These are phyloP conservation scores for Talaromyces atroroseus DNA, from an alignment of 2,329 filamentous ascomycete species.

Conservation along the genomic window DNA sequence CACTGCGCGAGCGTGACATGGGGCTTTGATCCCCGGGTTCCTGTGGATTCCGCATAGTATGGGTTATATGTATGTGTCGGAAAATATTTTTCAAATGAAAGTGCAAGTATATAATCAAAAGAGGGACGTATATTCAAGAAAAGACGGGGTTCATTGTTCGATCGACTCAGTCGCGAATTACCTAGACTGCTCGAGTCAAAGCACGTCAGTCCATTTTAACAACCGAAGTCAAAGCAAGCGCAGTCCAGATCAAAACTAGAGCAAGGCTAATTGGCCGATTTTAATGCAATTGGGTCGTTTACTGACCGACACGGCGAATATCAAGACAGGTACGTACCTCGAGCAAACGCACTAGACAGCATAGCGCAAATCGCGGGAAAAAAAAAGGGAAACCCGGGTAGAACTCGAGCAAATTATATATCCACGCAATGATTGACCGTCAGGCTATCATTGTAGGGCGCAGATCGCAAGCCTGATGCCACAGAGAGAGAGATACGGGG, in stretches of 20 bases:
- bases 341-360: not conserved
- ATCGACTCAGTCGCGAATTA: not conserved
- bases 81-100: not conserved
- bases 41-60: constrained; percentile 6
- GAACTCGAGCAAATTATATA: not conserved
- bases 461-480: not conserved
- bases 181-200: not conserved
- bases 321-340: not conserved
- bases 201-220: not conserved
- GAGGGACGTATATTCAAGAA: not conserved
- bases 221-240: not conserved
- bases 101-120: constrained; percentile 2
- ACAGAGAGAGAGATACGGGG: no score
- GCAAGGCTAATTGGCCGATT: not conserved
- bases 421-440: not conserved
- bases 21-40: constrained; percentile 17
- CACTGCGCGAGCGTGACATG: constrained; percentile 33
- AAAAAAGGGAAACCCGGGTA: not conserved
- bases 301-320: not conserved
- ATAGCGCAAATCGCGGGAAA: not conserved
- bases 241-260: not conserved
- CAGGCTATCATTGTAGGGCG: not conserved
- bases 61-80: not conserved
- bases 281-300: not conserved
- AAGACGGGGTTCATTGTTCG: constrained; percentile 1